Percentiles rank a stretch among this genome's conserved stretches.
phyloP scores from a whole-genome alignment of 331 rosid species.

The Prunus yedoensis region DNA sequence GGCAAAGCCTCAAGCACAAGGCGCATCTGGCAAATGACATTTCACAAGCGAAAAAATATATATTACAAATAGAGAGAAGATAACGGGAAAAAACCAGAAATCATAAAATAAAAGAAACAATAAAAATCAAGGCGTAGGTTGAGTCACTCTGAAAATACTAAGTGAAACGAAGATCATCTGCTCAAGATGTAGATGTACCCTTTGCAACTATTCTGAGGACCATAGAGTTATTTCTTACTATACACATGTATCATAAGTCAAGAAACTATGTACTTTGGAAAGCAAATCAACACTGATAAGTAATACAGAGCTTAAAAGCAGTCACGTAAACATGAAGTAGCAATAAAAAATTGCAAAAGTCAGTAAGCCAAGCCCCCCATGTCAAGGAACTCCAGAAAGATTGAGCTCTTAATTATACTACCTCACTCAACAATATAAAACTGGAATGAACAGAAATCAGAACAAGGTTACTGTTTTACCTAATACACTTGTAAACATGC shows the following conservation, averaged over 20 bases:
- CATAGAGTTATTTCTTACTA: background rate
- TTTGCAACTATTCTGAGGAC: background rate
- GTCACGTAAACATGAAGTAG: conserved; percentile 1
- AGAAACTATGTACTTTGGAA: background rate
- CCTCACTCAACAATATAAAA: background rate
- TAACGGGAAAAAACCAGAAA: background rate
- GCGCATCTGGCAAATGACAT: background rate
- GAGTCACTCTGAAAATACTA: background rate
- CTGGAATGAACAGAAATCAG: background rate
- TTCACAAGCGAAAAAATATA: background rate
- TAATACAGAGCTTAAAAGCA: background rate
- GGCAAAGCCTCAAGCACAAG: background rate
- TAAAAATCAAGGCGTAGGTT: too few relatives aligned
- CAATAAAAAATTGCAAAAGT: background rate
- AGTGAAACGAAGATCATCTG: background rate
- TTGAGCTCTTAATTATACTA: background rate
- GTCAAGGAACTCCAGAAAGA: background rate
- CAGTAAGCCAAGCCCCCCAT: background rate
- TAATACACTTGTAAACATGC: conserved; percentile 42
- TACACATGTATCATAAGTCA: background rate
- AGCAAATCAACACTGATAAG: background rate
- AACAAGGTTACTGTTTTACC: conserved; percentile 43
- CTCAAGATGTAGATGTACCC: background rate
- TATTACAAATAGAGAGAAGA: background rate
- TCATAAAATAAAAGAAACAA: too few relatives aligned